Evolutionary conservation across 495 filamentous ascomycete genomes (phyloP).

Genomic region (Penicillium odoratum): DNA sequence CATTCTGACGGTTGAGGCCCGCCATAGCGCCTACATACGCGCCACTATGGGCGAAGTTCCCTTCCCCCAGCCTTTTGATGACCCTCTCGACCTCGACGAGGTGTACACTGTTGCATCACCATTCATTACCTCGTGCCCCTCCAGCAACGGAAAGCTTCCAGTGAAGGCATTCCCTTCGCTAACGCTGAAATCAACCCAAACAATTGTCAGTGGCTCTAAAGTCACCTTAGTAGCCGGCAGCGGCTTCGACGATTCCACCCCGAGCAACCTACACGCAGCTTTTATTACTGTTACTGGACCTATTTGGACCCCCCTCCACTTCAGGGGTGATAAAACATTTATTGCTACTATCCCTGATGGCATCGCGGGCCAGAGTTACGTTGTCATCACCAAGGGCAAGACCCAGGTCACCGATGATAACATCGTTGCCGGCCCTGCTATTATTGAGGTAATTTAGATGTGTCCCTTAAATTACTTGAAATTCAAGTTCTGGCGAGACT

Average conservation of each 20-base stretch:
- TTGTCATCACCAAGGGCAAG: conserved; percentile 35
- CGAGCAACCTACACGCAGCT: conserved; percentile 21
- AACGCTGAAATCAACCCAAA: conserved; percentile 13
- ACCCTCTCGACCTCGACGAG: conserved; percentile 55
- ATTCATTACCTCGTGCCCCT: conserved; percentile 60
- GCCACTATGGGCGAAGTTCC: conserved; percentile 47
- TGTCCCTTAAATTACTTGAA: neutral
- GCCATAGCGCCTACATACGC: conserved; percentile 61
- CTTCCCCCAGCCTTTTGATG: conserved; percentile 58
- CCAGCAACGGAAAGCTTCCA: conserved; percentile 51
- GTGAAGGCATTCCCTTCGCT: conserved; percentile 59
- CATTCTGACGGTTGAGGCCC: conserved; percentile 62
- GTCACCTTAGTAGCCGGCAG: conserved; percentile 18
- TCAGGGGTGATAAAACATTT: conserved; percentile 30
- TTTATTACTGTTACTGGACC: conserved; percentile 43
- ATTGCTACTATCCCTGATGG: conserved; percentile 34
- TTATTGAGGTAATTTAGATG: conserved; percentile 32
- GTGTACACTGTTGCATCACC: conserved; percentile 61
- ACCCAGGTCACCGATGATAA: conserved; percentile 25
- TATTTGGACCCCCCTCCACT: conserved; percentile 27
- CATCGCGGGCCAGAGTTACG: conserved; percentile 37
- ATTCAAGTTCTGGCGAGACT: neutral
- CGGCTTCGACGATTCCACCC: conserved; percentile 21
- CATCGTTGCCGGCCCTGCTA: conserved; percentile 37
- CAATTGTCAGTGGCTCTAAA: conserved; percentile 18